Percentiles rank a stretch among this genome's conserved stretches.
phyloP scores from a whole-genome alignment of 1,284 basidiomycete genomes.

The Rhodotorula mucilaginosa region DNA sequence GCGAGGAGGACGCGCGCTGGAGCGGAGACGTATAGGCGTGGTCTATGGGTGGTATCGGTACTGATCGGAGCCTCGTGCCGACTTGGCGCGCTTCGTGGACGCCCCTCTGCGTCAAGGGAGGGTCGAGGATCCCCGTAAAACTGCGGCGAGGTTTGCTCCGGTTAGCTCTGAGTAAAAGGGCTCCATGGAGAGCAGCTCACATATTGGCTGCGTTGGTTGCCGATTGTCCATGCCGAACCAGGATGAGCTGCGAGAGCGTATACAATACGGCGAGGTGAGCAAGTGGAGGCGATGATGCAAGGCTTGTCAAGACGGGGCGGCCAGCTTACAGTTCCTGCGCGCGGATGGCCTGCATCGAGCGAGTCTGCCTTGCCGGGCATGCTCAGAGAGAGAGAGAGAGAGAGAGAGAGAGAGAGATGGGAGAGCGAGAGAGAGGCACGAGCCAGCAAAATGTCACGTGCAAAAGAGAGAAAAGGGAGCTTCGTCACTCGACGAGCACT shows the following conservation, averaged over 20 bases:
- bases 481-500: background rate
- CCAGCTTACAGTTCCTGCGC: background rate
- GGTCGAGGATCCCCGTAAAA: background rate
- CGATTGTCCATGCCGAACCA: slow-evolving; percentile 15
- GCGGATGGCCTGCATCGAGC: background rate
- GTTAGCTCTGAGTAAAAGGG: background rate
- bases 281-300: background rate
- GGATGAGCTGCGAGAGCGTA: slow-evolving; percentile 9
- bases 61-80: background rate
- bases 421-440: background rate
- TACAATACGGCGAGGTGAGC: background rate
- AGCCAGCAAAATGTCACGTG: background rate
- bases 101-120: background rate
- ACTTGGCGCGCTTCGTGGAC: background rate
- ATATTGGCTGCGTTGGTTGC: slow-evolving; percentile 18
- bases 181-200: background rate
- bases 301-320: background rate
- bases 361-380: background rate
- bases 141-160: background rate
- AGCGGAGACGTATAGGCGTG: slow-evolving; percentile 22
- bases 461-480: background rate
- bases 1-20: slow-evolving; percentile 8
- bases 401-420: background rate
- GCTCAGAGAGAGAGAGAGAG: background rate
- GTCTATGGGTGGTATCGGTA: background rate